Base-by-base conservation (phyloP, 2,329 filamentous ascomycete species). In the Aspergillus glaucus region DNA sequence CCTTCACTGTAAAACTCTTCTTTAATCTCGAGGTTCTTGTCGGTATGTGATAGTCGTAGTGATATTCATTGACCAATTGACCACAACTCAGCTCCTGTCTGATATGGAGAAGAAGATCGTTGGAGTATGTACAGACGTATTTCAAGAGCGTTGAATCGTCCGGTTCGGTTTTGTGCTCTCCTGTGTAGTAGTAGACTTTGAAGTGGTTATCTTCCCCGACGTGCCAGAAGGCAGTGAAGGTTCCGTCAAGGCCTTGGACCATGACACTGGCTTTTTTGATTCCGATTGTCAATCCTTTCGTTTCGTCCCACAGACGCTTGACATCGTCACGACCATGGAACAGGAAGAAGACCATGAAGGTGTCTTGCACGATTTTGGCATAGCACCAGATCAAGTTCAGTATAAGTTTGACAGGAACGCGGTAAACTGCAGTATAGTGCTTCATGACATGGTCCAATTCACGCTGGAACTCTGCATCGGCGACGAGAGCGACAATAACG, bases 381-480 rank as follows among this genome's bases (percentile, higher is more conserved):
- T 76, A 78, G 6, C 71, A 69, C 76, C 76, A 79, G 7, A 78
- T 46, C 44, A 68, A 60, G 42, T 70, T 76, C n/a, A 76, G 57
- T 6, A 70, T n/a, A 44, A 73, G 70, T 0, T 65, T 68, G 3
- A 61, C 55, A 8, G 70, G 70, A 17, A 64, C 62, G 4, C 66
- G 65, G 9, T 75, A 43, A 19, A 69, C 43, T 3, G 51, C 53
- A 10, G 67, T 66, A 21, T 68, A 66, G 17, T 55, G 46, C 41
- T 61, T 58, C 45, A 75, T 65, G 44, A 73, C 69, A 56, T 73
- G 72, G 49, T 73, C 67, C 42, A 79, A 64, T 47, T 79, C 76
- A 51, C 75, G 64, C 52, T 78, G 72, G 50, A 74, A 77, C 53
- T 79, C 76, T 0, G 74, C 70, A 54, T 79, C 76, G 2, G 76